Conservation (phyloP, 805 yeast species). For the Tetrapisispora iriomotensis region DNA sequence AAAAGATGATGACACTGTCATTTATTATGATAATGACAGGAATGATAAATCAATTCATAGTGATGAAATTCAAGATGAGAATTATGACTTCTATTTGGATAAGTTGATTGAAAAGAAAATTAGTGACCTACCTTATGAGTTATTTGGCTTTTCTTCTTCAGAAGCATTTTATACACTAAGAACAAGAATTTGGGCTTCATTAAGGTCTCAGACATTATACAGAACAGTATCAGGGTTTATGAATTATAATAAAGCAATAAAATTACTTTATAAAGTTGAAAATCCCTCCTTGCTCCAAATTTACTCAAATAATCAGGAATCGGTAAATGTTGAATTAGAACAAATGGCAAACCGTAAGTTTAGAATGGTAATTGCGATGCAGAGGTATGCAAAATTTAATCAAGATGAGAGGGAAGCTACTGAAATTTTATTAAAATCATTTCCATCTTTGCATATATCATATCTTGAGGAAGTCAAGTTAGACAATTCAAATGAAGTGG, state of each 20-base stretch:
- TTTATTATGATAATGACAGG: not conserved
- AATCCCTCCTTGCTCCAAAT: constrained; percentile 42
- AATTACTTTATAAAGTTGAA: constrained; percentile 58
- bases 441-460: constrained; percentile 54
- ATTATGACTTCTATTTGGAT: constrained; percentile 2
- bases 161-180: constrained; percentile 53
- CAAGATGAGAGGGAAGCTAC: constrained; percentile 60
- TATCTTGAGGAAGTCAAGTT: constrained; percentile 40
- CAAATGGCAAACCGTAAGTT: constrained; percentile 74
- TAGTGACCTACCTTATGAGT: constrained; percentile 59
- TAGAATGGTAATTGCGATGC: constrained; percentile 78
- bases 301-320: constrained; percentile 40
- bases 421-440: constrained; percentile 55
- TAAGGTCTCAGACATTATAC: constrained; percentile 73
- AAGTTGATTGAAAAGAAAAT: constrained; percentile 33
- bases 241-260: constrained; percentile 68
- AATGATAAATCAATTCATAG: not conserved
- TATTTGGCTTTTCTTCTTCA: constrained; percentile 62
- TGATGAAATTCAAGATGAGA: not conserved
- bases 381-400: constrained; percentile 58
- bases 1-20: too few species aligned
- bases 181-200: constrained; percentile 81
- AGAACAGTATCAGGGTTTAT: constrained; percentile 77
- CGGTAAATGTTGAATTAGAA: constrained; percentile 54
- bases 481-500: constrained; percentile 17